Percentiles rank a stretch among this genome's conserved stretches.
Evolutionary conservation across 768 basidiomycete species (phyloP).

Genomic region (Suillus decipiens): DNA sequence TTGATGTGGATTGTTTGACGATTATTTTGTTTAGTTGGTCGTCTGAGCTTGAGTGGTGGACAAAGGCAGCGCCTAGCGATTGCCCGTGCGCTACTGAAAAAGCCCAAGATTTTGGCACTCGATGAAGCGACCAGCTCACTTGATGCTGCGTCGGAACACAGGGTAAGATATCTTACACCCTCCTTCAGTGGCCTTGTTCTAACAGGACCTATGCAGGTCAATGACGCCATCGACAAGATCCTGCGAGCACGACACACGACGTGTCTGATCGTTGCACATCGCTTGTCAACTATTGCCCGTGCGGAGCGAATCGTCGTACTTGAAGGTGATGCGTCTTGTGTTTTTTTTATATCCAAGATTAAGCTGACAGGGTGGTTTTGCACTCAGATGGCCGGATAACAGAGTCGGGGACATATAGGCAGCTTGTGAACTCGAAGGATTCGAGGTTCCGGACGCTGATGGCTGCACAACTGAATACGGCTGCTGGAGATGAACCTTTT

Average conservation of each 20-base stretch:
- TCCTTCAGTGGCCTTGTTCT: constrained; percentile 2
- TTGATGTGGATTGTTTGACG: constrained; percentile 33
- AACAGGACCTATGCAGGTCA: constrained; percentile 50
- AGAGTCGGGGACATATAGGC: constrained; percentile 80
- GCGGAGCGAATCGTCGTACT: constrained; percentile 90
- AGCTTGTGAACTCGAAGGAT: constrained; percentile 68
- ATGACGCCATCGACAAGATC: constrained; percentile 90
- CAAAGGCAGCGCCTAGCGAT: constrained; percentile 83
- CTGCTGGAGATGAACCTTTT: constrained; percentile 20
- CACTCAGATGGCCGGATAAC: constrained; percentile 69
- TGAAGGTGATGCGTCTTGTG: constrained; percentile 54
- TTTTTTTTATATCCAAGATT: not conserved
- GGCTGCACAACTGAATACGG: constrained; percentile 81
- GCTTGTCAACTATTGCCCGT: constrained; percentile 86
- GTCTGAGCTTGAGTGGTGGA: constrained; percentile 51
- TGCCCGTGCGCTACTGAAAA: constrained; percentile 84
- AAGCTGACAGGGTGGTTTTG: constrained; percentile 1
- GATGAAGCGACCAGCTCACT: constrained; percentile 91
- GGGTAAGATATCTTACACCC: constrained; percentile 41
- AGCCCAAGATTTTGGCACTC: constrained; percentile 83
- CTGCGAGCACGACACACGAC: constrained; percentile 78
- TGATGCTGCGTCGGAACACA: constrained; percentile 86
- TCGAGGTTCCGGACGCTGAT: constrained; percentile 86
- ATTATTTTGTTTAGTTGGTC: constrained; percentile 30
- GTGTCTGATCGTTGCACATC: constrained; percentile 87